Conservation (phyloP, 495 filamentous ascomycete genomes). For the Aspergillus egyptiacus region DNA sequence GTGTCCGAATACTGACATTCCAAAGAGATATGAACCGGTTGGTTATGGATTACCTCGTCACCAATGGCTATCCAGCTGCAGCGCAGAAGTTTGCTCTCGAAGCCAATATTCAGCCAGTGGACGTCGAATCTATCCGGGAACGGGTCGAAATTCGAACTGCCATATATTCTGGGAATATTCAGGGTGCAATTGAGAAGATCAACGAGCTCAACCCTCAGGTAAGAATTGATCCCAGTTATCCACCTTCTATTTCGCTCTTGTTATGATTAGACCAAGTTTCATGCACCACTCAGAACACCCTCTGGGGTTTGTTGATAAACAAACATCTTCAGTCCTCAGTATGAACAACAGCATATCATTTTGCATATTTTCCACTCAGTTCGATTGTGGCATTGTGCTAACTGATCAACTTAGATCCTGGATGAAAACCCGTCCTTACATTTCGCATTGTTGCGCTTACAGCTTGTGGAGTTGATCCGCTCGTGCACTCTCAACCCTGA, state of each 20-base stretch:
- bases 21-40: conserved; percentile 87
- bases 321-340: conserved; percentile 92
- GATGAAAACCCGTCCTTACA: conserved; percentile 80
- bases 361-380: conserved; percentile 12
- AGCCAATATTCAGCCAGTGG: conserved; percentile 75
- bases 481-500: conserved; percentile 55
- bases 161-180: conserved; percentile 78
- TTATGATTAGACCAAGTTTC: conserved; percentile 95
- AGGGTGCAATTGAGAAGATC: conserved; percentile 75
- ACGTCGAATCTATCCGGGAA: conserved; percentile 65
- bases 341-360: conserved; percentile 59
- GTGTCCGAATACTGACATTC: conserved; percentile 27
- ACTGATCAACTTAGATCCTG: conserved; percentile 61
- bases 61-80: conserved; percentile 88
- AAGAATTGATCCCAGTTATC: conserved; percentile 31
- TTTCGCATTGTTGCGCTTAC: conserved; percentile 83
- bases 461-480: conserved; percentile 90
- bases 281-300: conserved; percentile 98
- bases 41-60: conserved; percentile 96
- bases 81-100: conserved; percentile 91
- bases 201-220: conserved; percentile 91
- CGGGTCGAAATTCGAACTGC: conserved; percentile 72
- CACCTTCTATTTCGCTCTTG: conserved; percentile 29
- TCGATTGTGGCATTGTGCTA: conserved; percentile 18
- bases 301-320: conserved; percentile 85